Evolutionary conservation across 148 eudicot genomes (phyloP).

Genomic region (Amaranthus palmeri): DNA sequence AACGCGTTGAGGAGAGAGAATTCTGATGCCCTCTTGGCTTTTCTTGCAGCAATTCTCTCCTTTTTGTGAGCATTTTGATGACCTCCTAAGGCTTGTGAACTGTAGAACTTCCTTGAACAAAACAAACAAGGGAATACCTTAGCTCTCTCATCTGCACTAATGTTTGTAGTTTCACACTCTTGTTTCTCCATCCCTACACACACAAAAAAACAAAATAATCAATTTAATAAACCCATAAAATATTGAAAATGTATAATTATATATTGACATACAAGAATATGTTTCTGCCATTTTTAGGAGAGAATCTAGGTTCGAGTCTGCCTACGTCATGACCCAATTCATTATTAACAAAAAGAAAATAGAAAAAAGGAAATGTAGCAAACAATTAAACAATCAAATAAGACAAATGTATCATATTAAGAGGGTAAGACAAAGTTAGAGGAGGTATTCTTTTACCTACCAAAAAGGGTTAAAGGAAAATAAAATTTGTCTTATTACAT

Average conservation of each 20-base stretch:
- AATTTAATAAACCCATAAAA: neutral
- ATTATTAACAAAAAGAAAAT: no score
- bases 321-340: no score
- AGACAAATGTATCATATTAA: no score
- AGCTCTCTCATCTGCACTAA: conserved; percentile 23
- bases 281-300: no score
- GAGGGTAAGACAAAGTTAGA: no score
- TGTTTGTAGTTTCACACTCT: conserved; percentile 17
- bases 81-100: conserved; percentile 95
- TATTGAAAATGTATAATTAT: neutral
- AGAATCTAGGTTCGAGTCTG: no score
- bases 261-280: neutral
- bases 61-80: conserved; percentile 98
- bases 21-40: conserved; percentile 35
- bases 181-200: conserved; percentile 41
- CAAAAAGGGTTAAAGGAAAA: neutral
- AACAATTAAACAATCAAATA: no score
- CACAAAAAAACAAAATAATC: neutral
- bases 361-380: no score
- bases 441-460: no score
- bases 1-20: conserved; percentile 24
- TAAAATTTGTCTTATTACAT: neutral
- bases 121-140: conserved; percentile 72
- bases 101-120: conserved; percentile 84
- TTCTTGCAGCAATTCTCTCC: conserved; percentile 72